Conservation (phyloP, 495 filamentous ascomycete species). For the Chaetomium fimeti region DNA sequence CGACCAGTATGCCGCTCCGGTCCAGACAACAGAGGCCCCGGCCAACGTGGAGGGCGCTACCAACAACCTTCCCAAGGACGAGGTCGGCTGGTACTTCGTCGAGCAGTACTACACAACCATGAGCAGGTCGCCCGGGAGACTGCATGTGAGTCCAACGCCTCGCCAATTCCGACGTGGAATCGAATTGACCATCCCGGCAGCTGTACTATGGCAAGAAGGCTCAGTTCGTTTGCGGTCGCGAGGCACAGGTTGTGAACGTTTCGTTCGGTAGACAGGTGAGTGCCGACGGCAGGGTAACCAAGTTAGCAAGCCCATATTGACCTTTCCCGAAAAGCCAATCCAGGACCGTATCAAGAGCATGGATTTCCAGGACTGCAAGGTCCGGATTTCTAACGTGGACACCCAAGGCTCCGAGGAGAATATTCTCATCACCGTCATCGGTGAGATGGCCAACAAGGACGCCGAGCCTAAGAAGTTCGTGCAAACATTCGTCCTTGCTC, state of each 20-base stretch:
- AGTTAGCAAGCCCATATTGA: constrained; percentile 20
- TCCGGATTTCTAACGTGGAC: constrained; percentile 96
- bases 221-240: constrained; percentile 78
- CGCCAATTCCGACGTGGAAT: neutral
- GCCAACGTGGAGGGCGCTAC: constrained; percentile 23
- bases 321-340: constrained; percentile 63
- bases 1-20: constrained; percentile 38
- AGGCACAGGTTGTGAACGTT: constrained; percentile 81
- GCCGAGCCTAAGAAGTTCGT: constrained; percentile 89
- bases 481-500: constrained; percentile 96
- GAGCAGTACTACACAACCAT: constrained; percentile 98
- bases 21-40: constrained; percentile 28
- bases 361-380: constrained; percentile 96
- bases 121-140: constrained; percentile 88
- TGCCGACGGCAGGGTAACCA: constrained; percentile 13
- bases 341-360: constrained; percentile 89
- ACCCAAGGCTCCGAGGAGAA: constrained; percentile 87
- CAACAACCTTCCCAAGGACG: constrained; percentile 62
- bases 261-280: constrained; percentile 81
- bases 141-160: constrained; percentile 63
- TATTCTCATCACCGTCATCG: constrained; percentile 96
- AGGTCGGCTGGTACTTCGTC: constrained; percentile 98
- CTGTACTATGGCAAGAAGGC: constrained; percentile 82
- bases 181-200: constrained; percentile 28
- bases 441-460: constrained; percentile 92